A percentile compares a stretch with the other conserved stretches of the same genome.
phyloP scores from a whole-genome alignment of 768 basidiomycete genomes.

The Mycena amicta region DNA sequence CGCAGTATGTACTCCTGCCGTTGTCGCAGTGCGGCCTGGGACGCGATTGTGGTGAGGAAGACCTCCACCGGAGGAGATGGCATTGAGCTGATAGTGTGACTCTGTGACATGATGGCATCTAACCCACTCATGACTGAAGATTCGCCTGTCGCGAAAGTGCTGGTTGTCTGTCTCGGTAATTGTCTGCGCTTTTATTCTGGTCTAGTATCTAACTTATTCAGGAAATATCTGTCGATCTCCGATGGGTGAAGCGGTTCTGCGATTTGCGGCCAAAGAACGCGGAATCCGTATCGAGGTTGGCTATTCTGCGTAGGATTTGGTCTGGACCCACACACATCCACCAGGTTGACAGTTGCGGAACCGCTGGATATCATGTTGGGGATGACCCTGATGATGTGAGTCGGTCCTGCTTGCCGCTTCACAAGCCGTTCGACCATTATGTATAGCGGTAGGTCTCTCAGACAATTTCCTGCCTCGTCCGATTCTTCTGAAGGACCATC shows the following conservation, averaged over 20 bases:
- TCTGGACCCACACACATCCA: neutral
- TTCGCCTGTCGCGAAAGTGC: constrained; percentile 35
- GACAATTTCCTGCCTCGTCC: too few species aligned
- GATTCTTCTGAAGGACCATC: too few species aligned
- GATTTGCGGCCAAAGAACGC: constrained; percentile 65
- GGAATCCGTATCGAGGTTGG: constrained; percentile 69
- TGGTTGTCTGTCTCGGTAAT: constrained; percentile 70
- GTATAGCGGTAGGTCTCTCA: too few species aligned
- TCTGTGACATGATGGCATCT: constrained; percentile 29
- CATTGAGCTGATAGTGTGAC: constrained; percentile 52
- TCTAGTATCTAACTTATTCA: too few species aligned
- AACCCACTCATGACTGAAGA: constrained; percentile 37
- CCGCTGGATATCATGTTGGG: constrained; percentile 80
- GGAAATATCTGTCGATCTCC: constrained; percentile 91
- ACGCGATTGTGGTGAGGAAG: constrained; percentile 88
- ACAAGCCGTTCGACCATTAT: too few species aligned
- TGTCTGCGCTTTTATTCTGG: too few species aligned
- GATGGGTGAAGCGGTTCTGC: constrained; percentile 88
- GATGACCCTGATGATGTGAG: constrained; percentile 81
- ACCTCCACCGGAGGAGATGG: constrained; percentile 82
- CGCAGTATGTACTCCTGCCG: constrained; percentile 86
- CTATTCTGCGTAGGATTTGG: too few species aligned
- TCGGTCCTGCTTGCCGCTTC: too few species aligned
- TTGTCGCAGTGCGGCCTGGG: constrained; percentile 73
- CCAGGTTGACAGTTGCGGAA: constrained; percentile 73